Percentiles rank a stretch among this genome's conserved stretches.
These are phyloP conservation scores for Calonectria hawksworthii DNA, from an alignment of 2,329 filamentous ascomycete species.

Conservation along the genomic window DNA sequence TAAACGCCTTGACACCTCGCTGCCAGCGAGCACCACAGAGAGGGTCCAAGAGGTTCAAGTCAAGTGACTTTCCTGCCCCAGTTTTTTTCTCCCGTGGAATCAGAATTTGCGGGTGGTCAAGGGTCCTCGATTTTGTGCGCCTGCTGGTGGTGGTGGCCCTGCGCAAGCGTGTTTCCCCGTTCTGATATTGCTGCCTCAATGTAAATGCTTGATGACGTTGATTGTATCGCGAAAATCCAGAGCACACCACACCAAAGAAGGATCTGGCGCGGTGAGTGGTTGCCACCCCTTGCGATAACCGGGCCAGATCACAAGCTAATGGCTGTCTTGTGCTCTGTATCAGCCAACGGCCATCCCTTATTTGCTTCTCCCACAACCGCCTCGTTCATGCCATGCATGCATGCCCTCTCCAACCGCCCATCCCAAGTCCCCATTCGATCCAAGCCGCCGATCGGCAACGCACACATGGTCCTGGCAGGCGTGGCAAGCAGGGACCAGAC, in stretches of 20 bases:
- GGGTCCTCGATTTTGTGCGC: too few species aligned
- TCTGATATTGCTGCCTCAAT: too few species aligned
- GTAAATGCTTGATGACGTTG: neutral
- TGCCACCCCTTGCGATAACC: neutral
- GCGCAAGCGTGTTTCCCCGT: neutral
- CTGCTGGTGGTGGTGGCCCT: neutral
- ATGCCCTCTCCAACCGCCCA: constrained; percentile 11
- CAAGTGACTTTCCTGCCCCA: neutral
- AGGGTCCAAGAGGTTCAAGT: neutral
- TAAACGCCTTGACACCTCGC: neutral
- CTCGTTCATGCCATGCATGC: constrained; percentile 14
- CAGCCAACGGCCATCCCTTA: constrained; percentile 9
- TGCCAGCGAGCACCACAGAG: neutral
- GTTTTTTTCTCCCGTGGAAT: neutral
- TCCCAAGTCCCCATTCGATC: constrained; percentile 13
- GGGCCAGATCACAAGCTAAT: neutral
- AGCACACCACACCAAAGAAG: neutral
- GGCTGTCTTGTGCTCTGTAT: neutral
- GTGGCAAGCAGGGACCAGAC: constrained; percentile 3
- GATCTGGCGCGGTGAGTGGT: neutral
- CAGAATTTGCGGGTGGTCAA: neutral
- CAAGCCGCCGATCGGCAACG: constrained; percentile 14
- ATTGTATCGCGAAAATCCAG: neutral
- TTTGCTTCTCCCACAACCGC: constrained; percentile 19
- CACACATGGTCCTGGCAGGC: constrained; percentile 9